phyloP scores from a whole-genome alignment of 805 yeast genomes.

The Maudiozyma serrabonitensis region DNA sequence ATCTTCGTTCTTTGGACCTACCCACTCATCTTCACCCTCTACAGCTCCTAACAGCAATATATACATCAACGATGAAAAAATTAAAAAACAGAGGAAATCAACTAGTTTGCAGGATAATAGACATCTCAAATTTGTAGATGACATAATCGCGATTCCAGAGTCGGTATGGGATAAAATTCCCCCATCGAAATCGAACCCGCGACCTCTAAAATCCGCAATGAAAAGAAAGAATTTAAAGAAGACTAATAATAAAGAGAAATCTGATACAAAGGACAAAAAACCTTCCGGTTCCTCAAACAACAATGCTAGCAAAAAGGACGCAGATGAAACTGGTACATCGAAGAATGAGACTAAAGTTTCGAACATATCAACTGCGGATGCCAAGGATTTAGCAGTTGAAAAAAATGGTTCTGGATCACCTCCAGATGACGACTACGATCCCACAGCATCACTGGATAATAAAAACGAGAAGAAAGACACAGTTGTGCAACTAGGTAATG shows the following conservation, averaged over 20 bases:
- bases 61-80: constrained; percentile 12
- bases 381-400: too few relatives aligned
- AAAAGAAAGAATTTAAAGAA: neutral
- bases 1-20: constrained; percentile 27
- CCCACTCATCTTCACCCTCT: constrained; percentile 15
- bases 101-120: constrained; percentile 3
- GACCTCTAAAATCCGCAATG: neutral
- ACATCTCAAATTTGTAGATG: constrained; percentile 19
- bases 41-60: constrained; percentile 2
- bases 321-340: too few relatives aligned
- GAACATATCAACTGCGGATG: too few relatives aligned
- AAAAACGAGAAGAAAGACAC: too few relatives aligned
- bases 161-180: constrained; percentile 1
- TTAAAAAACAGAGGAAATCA: constrained; percentile 4
- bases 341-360: too few relatives aligned
- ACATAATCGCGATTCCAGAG: constrained; percentile 8
- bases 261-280: neutral
- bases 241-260: neutral
- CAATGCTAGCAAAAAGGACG: too few relatives aligned
- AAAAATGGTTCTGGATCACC: too few relatives aligned
- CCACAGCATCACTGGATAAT: too few relatives aligned
- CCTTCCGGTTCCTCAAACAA: too few relatives aligned
- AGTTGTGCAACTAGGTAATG: too few relatives aligned
- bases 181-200: neutral
- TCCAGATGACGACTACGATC: too few relatives aligned